Percentiles rank a stretch among this genome's conserved stretches.
These are phyloP conservation scores for Cladosporium sphaerospermum DNA, from an alignment of 2,329 filamentous ascomycete genomes.

Conservation along the genomic window DNA sequence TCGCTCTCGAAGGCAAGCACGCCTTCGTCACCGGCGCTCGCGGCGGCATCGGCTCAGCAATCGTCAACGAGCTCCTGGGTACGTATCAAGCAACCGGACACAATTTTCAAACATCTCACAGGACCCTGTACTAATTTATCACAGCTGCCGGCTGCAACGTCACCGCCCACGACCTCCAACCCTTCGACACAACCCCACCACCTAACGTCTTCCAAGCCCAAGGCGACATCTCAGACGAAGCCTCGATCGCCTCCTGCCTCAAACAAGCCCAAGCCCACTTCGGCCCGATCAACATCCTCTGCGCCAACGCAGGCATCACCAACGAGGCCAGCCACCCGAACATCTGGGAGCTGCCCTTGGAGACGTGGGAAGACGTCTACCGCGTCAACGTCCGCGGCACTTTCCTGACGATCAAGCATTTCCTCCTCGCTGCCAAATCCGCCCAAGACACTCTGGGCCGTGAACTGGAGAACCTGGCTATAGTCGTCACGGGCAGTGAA, in stretches of 20 bases:
- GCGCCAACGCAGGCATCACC: conserved; percentile 48
- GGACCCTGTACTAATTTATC: conserved; percentile 9
- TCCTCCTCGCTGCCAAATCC: conserved; percentile 39
- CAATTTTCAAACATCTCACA: not conserved
- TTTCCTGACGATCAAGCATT: conserved; percentile 52
- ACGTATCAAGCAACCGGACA: conserved; percentile 6
- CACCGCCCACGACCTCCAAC: conserved; percentile 45
- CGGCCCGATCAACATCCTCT: conserved; percentile 47
- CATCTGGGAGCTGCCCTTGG: conserved; percentile 48
- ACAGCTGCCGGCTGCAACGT: conserved; percentile 50
- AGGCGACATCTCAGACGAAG: conserved; percentile 46
- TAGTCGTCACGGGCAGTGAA: conserved; percentile 50
- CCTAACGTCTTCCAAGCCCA: conserved; percentile 36
- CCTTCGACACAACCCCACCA: conserved; percentile 28
- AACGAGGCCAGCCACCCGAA: conserved; percentile 44
- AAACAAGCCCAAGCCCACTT: conserved; percentile 38
- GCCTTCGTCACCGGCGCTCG: conserved; percentile 51
- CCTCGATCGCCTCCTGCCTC: conserved; percentile 38
- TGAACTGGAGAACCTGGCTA: conserved; percentile 45
- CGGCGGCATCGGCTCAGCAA: conserved; percentile 46
- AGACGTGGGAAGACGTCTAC: conserved; percentile 49
- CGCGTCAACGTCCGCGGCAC: conserved; percentile 46
- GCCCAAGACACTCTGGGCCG: conserved; percentile 31
- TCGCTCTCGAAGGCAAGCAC: conserved; percentile 44
- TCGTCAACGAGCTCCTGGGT: conserved; percentile 49